Evolutionary conservation across 2,329 filamentous ascomycete species (phyloP), one percentile per base, ranked within the genome.

Genomic region (Phaeosphaeria sp.): DNA sequence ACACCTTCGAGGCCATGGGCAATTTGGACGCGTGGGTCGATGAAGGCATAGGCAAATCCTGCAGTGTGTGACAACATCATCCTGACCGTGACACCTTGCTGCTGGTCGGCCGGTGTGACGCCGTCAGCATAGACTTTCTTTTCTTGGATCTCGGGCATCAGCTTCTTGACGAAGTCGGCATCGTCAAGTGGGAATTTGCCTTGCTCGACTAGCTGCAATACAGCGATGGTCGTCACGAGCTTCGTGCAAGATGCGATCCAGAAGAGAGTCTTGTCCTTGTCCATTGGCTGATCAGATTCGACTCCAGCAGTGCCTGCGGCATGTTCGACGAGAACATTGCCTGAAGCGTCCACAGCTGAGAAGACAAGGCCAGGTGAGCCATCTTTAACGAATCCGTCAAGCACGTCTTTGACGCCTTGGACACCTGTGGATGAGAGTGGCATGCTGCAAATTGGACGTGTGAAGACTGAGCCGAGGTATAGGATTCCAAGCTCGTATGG

Each of bases 1-100:
- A 89, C 86, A 66, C 89, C 87, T 54, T 89, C 84, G 4, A 82
- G 66, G 0, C 86, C 85, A 1, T 75, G 76, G 72, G 74, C 76
- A 24, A 77, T 73, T n/a, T 71, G 68, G 22, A 82, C 70, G 18
- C 77, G 72, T 0, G 82, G 72, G 61, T 83, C 81, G 64, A 81
- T 79, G 66, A 83, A 83, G 15, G 76, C 69, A 60, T 84, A 84
- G 17, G 74, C 81, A 62, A 84, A 82, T 2, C 78, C 80, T 61
- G 81, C 80, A 1, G 82, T 85, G 61, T 85, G 83, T 6, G 75
- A 67, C 27, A 85, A 66, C 36, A 85, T 67, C 82, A 83, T 84
- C 21, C 82, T 64, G 60, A 85, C 60, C 0, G 83, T 85, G 48
- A 85, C 82, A 2, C 77, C 74, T 6, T 72, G 68, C 60, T 80